These are phyloP conservation scores for Chrysanthemum makinoi DNA, from an alignment of 129 eudicot genomes.

Conservation along the genomic window DNA sequence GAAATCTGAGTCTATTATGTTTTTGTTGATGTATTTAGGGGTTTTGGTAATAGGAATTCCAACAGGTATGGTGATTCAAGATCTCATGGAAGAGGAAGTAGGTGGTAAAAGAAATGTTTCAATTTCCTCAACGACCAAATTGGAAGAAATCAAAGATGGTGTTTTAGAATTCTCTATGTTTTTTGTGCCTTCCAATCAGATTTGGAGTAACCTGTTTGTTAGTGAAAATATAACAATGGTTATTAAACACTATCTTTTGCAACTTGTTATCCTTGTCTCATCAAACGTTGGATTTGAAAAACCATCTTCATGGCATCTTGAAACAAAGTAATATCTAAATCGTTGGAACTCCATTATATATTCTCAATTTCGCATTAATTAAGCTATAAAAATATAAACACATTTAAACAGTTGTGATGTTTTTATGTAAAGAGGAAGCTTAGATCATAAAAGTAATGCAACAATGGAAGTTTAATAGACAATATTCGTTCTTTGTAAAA, in stretches of 20 bases:
- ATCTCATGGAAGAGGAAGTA: conserved; percentile 18
- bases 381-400: too few relatives aligned
- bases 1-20: neutral
- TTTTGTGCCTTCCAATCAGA: neutral
- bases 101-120: conserved; percentile 16
- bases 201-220: neutral
- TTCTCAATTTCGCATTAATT: too few relatives aligned
- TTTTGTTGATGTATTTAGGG: conserved; percentile 23
- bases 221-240: neutral
- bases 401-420: too few relatives aligned
- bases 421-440: too few relatives aligned
- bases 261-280: neutral
- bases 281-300: neutral
- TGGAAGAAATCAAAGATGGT: neutral
- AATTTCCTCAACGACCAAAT: neutral
- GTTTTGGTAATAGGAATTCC: conserved; percentile 5
- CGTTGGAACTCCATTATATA: too few relatives aligned
- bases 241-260: neutral
- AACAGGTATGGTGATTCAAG: conserved; percentile 21
- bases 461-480: too few relatives aligned
- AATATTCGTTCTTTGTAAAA: too few relatives aligned
- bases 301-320: neutral
- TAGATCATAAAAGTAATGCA: too few relatives aligned
- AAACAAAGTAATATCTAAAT: neutral
- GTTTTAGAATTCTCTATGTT: neutral